Evolutionary conservation across 305 asterid species (phyloP).

Genomic region (Fraxinus albicans): DNA sequence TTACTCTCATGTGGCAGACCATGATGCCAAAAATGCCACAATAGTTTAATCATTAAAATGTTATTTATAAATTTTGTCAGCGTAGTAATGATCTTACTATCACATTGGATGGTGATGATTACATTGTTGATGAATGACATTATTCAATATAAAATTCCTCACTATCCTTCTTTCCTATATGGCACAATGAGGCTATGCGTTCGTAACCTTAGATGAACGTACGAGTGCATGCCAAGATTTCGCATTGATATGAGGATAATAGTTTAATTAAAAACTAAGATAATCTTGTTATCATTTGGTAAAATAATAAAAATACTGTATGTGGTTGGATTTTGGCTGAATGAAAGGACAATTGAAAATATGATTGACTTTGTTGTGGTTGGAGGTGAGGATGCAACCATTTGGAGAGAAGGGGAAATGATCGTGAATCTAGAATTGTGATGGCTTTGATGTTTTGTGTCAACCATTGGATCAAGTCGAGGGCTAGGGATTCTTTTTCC

Average conservation of each 20-base stretch:
- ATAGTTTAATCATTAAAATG: too few species aligned
- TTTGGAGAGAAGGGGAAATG: neutral
- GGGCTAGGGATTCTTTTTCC: neutral
- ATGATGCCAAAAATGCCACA: neutral
- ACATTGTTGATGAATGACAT: too few species aligned
- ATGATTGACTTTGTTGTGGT: too few species aligned
- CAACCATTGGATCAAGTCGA: neutral
- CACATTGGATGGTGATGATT: neutral
- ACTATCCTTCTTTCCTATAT: neutral
- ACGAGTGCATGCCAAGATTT: neutral
- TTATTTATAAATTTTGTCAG: too few species aligned
- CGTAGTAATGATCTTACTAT: too few species aligned
- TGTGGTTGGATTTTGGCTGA: neutral
- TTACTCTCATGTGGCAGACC: neutral
- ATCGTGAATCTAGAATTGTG: neutral
- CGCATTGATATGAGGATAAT: neutral
- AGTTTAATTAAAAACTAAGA: too few species aligned
- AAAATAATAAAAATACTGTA: too few species aligned
- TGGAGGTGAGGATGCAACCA: neutral
- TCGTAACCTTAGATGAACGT: too few species aligned
- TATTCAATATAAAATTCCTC: too few species aligned
- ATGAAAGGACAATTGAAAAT: too few species aligned
- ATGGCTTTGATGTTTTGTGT: neutral
- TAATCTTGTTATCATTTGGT: neutral
- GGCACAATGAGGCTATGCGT: neutral